These are phyloP conservation scores for Tricholoma saponaceum DNA, from an alignment of 768 basidiomycete genomes.

Conservation along the genomic window DNA sequence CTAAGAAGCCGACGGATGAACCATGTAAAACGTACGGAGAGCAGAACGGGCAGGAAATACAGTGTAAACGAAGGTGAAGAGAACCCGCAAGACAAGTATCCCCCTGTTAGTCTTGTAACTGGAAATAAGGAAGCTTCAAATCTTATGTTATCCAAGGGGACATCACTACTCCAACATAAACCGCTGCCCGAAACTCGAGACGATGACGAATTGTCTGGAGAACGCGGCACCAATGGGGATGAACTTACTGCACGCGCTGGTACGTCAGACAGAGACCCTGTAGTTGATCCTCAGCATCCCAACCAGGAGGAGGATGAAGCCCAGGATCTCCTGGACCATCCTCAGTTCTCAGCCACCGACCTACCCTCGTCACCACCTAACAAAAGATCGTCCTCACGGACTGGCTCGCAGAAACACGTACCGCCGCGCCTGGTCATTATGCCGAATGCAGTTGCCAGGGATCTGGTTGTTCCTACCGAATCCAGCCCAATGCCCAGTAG, in stretches of 20 bases:
- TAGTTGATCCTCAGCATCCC: conserved; percentile 38
- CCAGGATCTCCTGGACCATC: conserved; percentile 31
- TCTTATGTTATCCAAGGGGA: conserved; percentile 23
- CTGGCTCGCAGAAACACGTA: conserved; percentile 34
- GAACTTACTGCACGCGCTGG: conserved; percentile 37
- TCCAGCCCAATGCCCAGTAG: conserved; percentile 33
- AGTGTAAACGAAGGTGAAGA: conserved; percentile 14
- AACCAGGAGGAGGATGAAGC: conserved; percentile 38
- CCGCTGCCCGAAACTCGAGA: conserved; percentile 26
- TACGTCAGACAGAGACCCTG: conserved; percentile 40
- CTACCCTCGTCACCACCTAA: conserved; percentile 32
- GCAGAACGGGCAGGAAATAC: conserved; percentile 25
- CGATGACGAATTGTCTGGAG: conserved; percentile 16
- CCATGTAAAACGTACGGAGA: conserved; percentile 54
- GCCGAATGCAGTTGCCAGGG: conserved; percentile 27
- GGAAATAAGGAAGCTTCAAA: conserved; percentile 42
- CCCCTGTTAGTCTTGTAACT: conserved; percentile 50
- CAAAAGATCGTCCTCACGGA: conserved; percentile 29
- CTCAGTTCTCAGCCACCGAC: conserved; percentile 30
- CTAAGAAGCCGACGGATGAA: conserved; percentile 58
- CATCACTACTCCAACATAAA: conserved; percentile 21
- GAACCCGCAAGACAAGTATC: conserved; percentile 18
- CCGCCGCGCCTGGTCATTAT: conserved; percentile 59
- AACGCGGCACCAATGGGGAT: conserved; percentile 24
- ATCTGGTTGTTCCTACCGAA: conserved; percentile 30